Evolutionary conservation across 2,329 filamentous ascomycete species (phyloP).

Genomic region (Exophiala bonariae): DNA sequence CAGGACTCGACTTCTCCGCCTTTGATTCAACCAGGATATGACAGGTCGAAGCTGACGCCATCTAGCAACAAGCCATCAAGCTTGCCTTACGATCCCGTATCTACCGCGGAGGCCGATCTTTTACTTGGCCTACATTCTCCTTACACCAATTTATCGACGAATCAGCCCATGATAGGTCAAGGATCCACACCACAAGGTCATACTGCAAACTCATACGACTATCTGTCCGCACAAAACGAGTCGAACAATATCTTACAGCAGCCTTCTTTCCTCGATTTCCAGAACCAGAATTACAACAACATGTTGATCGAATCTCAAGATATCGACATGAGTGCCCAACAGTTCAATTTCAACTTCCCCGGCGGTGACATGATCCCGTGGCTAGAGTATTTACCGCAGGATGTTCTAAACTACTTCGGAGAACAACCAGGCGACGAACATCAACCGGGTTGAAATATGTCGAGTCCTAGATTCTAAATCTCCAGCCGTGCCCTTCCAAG

Average conservation of each 20-base stretch:
- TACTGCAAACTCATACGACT: neutral
- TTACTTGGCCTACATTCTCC: constrained; percentile 52
- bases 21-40: neutral
- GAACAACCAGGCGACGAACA: constrained; percentile 26
- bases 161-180: neutral
- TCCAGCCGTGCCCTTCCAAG: no score
- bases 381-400: constrained; percentile 71
- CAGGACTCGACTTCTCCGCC: neutral
- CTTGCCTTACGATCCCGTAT: constrained; percentile 31
- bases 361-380: constrained; percentile 72
- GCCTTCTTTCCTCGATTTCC: constrained; percentile 6
- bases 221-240: constrained; percentile 13
- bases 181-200: constrained; percentile 1
- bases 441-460: no score
- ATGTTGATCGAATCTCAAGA: constrained; percentile 78
- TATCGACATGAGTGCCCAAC: constrained; percentile 60
- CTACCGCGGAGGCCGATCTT: constrained; percentile 49
- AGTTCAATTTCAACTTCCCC: constrained; percentile 35
- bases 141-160: constrained; percentile 28
- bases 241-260: neutral
- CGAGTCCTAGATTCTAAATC: no score
- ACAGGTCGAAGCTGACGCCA: constrained; percentile 11
- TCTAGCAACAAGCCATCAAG: constrained; percentile 36
- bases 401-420: constrained; percentile 60
- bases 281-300: constrained; percentile 32